Evolutionary conservation across 2,329 filamentous ascomycete genomes (phyloP), one percentile per base, ranked within the genome.

Genomic region (Teratosphaeria destructans): DNA sequence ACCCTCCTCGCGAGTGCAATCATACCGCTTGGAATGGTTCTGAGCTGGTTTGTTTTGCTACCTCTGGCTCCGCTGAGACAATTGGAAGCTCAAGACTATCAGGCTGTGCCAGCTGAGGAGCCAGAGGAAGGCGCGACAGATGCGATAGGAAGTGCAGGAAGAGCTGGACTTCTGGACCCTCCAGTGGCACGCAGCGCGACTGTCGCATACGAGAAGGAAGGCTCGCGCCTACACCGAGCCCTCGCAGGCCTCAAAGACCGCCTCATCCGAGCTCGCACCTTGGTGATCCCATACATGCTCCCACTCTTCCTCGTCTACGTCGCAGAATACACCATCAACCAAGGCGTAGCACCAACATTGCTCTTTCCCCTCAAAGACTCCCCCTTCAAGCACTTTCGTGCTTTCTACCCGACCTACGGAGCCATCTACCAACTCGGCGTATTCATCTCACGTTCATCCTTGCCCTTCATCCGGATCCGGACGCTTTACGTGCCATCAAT

Each of bases 291-390:
- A 10, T 87, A 86, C 73, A 97, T 99, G 91, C 80, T 95, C 3
- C 94, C 94, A 0, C 81, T 99, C 14, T 80, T 97, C 37, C 77
- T 97, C 16, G 94, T 99, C 34, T 99, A 96, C 72, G 83, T 97
- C 39, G 90, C 92, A 59, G 94, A 99, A 77, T 99, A 99, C 73
- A 95, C 89, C 59, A 96, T 97, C 74, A 97, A 97, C 76, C 92
- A 96, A 77, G 93, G 92, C 39, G 90, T 97, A 0, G 81, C 90
- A 0, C 93, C 94, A 0, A 96, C 91, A 0, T 79, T 97, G 0
- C 82, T 99, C 4, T 99, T 96, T 71, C 90, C 92, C 0, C 79
- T 96, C 0, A 71, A 80, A 1, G 75, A 82, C 11, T 87, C 89
- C 0, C 94, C 94, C 0, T 97, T 97, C 72, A 76, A 78, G 35